Conservation (phyloP, 2,329 filamentous ascomycete genomes). For the Pyricularia pennisetigena region DNA sequence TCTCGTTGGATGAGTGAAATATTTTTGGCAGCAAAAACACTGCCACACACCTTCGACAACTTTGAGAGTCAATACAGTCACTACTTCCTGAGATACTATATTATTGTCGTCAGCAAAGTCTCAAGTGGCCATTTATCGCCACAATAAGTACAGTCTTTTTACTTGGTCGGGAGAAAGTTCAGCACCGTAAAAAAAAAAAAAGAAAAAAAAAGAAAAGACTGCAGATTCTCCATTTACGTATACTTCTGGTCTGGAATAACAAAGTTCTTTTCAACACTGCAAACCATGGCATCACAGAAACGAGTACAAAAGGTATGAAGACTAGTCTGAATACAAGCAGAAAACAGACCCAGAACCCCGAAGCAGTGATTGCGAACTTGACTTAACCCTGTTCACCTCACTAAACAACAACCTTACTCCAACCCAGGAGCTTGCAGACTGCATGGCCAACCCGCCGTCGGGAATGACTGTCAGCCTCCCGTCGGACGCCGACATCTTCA, state of each 20-base stretch:
- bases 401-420: constrained; percentile 6
- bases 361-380: neutral
- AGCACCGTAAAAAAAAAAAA: too few species aligned
- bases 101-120: neutral
- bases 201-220: too few species aligned
- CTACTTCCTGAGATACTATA: neutral
- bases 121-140: neutral
- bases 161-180: neutral
- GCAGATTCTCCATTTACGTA: too few species aligned
- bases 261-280: neutral
- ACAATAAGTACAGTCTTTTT: neutral
- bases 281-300: constrained; percentile 19
- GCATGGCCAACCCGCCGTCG: constrained; percentile 33
- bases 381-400: neutral
- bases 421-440: constrained; percentile 41
- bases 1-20: neutral
- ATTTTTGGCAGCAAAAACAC: neutral
- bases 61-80: neutral
- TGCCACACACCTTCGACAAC: neutral
- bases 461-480: constrained; percentile 38
- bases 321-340: constrained; percentile 8
- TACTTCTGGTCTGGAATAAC: neutral
- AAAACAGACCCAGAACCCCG: neutral
- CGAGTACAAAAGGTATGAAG: constrained; percentile 19
- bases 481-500: constrained; percentile 36